These are phyloP conservation scores for Diaporthe sp. DNA, from an alignment of 2,329 filamentous ascomycete genomes.

Conservation along the genomic window DNA sequence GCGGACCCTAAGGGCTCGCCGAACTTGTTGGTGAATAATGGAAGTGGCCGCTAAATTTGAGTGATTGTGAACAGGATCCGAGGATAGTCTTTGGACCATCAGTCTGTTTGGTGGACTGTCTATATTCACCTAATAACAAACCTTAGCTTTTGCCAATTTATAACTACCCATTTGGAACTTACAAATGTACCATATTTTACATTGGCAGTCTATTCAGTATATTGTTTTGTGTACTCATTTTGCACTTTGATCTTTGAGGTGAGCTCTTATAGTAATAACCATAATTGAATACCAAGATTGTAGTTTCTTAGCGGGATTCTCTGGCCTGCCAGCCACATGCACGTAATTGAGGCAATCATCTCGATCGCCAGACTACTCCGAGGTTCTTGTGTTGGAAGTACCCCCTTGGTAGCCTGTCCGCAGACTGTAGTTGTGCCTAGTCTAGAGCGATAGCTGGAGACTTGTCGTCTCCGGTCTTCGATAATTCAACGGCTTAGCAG, in stretches of 20 bases:
- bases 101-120: too few species aligned
- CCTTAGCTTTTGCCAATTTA: background rate
- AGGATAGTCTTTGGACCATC: background rate
- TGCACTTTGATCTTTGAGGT: too few species aligned
- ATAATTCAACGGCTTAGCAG: conserved; percentile 11
- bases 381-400: background rate
- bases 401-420: background rate
- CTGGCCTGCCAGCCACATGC: background rate
- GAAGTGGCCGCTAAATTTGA: background rate
- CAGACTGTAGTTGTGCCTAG: background rate
- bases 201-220: background rate
- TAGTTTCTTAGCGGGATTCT: background rate
- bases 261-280: background rate
- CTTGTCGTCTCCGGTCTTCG: background rate
- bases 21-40: conserved; percentile 22
- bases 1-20: background rate
- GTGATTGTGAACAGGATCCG: background rate
- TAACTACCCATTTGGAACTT: background rate
- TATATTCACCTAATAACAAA: background rate
- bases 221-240: background rate
- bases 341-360: too few species aligned
- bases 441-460: background rate
- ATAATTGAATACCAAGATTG: background rate
- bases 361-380: background rate
- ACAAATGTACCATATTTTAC: background rate